A percentile compares a stretch with the other conserved stretches of the same genome.
Evolutionary conservation across 1,284 basidiomycete species (phyloP).

Genomic region (Sporisorium scitamineum): DNA sequence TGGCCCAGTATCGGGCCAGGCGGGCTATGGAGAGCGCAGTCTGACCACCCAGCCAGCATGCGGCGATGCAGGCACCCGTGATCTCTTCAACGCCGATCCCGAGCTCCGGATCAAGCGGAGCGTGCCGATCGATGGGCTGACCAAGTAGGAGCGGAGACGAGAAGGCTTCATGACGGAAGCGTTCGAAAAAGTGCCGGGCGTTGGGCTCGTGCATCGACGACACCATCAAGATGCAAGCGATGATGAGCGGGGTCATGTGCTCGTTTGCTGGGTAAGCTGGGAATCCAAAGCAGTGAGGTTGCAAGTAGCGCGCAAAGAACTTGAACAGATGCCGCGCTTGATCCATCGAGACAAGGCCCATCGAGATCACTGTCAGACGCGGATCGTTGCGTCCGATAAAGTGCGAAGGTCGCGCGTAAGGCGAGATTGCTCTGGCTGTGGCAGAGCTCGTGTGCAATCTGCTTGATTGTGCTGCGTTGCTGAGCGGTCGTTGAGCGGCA

Average conservation of each 20-base stretch:
- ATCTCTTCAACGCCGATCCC: slow-evolving; percentile 66
- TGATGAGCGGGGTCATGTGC: slow-evolving; percentile 64
- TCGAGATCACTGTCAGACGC: slow-evolving; percentile 57
- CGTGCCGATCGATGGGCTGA: slow-evolving; percentile 40
- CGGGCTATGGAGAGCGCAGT: slow-evolving; percentile 44
- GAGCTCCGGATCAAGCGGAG: slow-evolving; percentile 58
- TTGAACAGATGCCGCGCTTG: slow-evolving; percentile 56
- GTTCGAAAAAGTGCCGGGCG: slow-evolving; percentile 37
- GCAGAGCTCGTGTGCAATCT: neutral
- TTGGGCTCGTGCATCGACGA: slow-evolving; percentile 57
- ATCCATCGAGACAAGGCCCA: slow-evolving; percentile 58
- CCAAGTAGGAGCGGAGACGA: slow-evolving; percentile 46
- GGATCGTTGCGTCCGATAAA: slow-evolving; percentile 59
- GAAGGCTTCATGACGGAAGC: slow-evolving; percentile 52
- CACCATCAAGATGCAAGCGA: slow-evolving; percentile 59
- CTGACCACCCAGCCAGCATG: slow-evolving; percentile 57
- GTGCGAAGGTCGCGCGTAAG: slow-evolving; percentile 45
- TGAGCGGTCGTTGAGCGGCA: slow-evolving; percentile 19
- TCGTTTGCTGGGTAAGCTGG: slow-evolving; percentile 60
- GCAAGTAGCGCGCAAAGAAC: slow-evolving; percentile 60
- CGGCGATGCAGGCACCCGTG: slow-evolving; percentile 60
- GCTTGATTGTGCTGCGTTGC: neutral
- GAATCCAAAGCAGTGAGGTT: slow-evolving; percentile 63
- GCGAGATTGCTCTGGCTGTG: slow-evolving; percentile 11
- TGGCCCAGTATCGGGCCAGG: slow-evolving; percentile 57